Percentiles rank a stretch among this genome's conserved stretches.
These are phyloP conservation scores for Coniochaeta hoffmannii DNA, from an alignment of 2,329 filamentous ascomycete genomes.

Conservation along the genomic window DNA sequence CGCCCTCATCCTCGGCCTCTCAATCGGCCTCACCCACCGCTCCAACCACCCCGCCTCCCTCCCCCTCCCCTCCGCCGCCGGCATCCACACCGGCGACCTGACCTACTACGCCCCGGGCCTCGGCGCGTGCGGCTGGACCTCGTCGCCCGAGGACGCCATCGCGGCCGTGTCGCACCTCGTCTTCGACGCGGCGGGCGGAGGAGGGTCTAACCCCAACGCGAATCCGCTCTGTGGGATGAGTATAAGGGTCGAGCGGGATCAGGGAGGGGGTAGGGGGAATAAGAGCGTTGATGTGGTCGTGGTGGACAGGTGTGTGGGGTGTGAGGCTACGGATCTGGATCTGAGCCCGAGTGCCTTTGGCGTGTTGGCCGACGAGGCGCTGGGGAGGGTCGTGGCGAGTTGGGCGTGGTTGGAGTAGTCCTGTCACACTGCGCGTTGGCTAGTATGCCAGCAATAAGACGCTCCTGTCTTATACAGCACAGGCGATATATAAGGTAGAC, in stretches of 20 bases:
- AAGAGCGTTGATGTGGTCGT: slow-evolving; percentile 48
- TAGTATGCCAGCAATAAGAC: background rate
- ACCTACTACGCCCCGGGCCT: slow-evolving; percentile 62
- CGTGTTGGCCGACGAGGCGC: slow-evolving; percentile 33
- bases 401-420: slow-evolving; percentile 24
- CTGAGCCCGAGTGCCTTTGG: slow-evolving; percentile 39
- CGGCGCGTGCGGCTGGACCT: slow-evolving; percentile 61
- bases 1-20: slow-evolving; percentile 9
- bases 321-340: slow-evolving; percentile 38
- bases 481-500: no score
- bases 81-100: slow-evolving; percentile 49
- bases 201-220: slow-evolving; percentile 46
- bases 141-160: slow-evolving; percentile 47
- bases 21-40: slow-evolving; percentile 9
- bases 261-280: slow-evolving; percentile 28
- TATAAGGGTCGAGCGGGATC: slow-evolving; percentile 51
- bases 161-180: slow-evolving; percentile 60
- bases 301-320: slow-evolving; percentile 58
- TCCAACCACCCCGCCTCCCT: slow-evolving; percentile 3
- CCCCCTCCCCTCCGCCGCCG: background rate
- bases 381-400: slow-evolving; percentile 27
- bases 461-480: background rate
- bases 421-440: no score
- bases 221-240: slow-evolving; percentile 62
- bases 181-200: slow-evolving; percentile 50